Base-by-base conservation (phyloP, 495 filamentous ascomycete species). In the Penicillium chermesinum region DNA sequence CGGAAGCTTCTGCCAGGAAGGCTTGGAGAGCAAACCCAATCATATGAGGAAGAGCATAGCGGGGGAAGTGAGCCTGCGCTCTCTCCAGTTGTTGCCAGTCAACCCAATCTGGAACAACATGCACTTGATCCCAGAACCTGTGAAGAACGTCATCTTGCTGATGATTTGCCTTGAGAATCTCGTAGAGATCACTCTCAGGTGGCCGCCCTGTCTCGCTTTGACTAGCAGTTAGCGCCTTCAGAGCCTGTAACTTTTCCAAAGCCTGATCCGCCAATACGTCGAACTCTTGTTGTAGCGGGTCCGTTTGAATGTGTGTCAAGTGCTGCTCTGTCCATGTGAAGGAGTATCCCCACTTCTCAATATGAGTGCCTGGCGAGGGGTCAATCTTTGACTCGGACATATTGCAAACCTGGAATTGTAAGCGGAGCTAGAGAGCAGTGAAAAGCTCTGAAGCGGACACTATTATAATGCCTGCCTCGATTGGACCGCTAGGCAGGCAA, bases 321-420 rank as follows among this genome's bases (percentile, higher is more conserved):
- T 42, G 40, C 17, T 42, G 10, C 20, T 42, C 22, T 1, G 40
- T 42, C 40, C 40, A 42, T 42, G 20, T 12, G 18, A 42, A 42
- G 12, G 14, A 13, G 7, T 42, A 42, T 13, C 40, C 40, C 6
- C 38, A 30, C 10, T 30, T 30, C 10, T 30, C 25, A 30, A 30
- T 30, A 10, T 30, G 25, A 30, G 25, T 30, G 4, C 25, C 25
- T 10, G 25, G 25, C 10, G 10, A 10, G 4, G 25, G 25, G 10
- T 10, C 10, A 30, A 4, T 30, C 10, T 30, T 30, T n/a, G n/a
- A n/a, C n/a, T n/a, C n/a, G n/a, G n/a, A n/a, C n/a, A n/a, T n/a
- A n/a, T n/a, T n/a, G n/a, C n/a, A n/a, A n/a, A n/a, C n/a, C n/a
- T n/a, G n/a, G n/a, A n/a, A n/a, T n/a, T n/a, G n/a, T n/a, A n/a